phyloP scores from a whole-genome alignment of 306 rosid species.

The Alnus rubra region DNA sequence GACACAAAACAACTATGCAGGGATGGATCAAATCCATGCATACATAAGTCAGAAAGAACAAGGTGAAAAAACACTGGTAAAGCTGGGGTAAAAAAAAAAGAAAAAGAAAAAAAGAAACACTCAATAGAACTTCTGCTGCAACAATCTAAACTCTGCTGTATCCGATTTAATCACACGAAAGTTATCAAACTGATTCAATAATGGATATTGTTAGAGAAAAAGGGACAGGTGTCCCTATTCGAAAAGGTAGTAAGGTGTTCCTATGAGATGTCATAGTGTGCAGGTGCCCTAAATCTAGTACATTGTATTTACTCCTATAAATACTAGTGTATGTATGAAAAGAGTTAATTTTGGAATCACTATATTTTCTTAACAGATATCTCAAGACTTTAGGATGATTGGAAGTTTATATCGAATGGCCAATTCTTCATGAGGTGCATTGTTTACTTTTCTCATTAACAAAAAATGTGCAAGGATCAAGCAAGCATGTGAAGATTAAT shows the following conservation, averaged over 20 bases:
- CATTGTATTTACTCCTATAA: no score
- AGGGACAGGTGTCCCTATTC: no score
- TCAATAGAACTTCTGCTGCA: neutral
- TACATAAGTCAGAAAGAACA: neutral
- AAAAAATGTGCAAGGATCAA: neutral
- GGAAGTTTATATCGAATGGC: neutral
- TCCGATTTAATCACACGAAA: neutral
- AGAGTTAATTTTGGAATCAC: no score
- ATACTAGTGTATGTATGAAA: no score
- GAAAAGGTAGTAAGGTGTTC: no score
- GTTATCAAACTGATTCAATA: constrained; percentile 1
- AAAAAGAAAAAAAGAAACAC: no score
- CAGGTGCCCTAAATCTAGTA: no score
- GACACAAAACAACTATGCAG: neutral
- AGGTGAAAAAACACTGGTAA: neutral
- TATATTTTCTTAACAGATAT: neutral
- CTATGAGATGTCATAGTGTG: no score
- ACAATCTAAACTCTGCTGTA: neutral
- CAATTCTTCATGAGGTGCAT: neutral
- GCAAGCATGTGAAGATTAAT: neutral
- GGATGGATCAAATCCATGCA: neutral
- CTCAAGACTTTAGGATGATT: neutral
- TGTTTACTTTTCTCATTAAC: neutral
- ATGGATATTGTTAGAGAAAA: no score
- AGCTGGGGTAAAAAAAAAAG: no score